Percentiles rank a stretch among this genome's conserved stretches.
phyloP scores from a whole-genome alignment of 768 basidiomycete species.

The Pisolithus tinctorius region DNA sequence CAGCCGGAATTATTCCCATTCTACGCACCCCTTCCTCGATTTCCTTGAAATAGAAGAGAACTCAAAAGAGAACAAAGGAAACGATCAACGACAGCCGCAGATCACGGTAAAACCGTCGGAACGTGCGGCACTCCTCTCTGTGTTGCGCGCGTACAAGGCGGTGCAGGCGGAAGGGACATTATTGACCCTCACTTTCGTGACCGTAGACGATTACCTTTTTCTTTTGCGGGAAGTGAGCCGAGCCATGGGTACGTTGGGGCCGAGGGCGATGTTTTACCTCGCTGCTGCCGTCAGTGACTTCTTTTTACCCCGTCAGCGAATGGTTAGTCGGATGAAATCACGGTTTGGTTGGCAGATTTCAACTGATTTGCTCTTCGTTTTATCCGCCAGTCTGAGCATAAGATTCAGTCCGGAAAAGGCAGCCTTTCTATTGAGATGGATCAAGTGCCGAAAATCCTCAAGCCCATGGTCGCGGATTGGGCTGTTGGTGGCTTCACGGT shows the following conservation, averaged over 20 bases:
- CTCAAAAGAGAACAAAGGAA: background rate
- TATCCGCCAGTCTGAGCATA: constrained; percentile 77
- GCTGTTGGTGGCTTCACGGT: constrained; percentile 85
- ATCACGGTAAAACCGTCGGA: constrained; percentile 67
- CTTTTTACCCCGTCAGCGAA: constrained; percentile 84
- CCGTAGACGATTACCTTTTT: constrained; percentile 95
- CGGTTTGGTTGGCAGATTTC: background rate
- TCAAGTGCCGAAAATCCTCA: constrained; percentile 94
- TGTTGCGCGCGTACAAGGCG: constrained; percentile 73
- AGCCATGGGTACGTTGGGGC: constrained; percentile 62
- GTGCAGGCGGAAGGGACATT: constrained; percentile 71
- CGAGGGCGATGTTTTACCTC: constrained; percentile 87
- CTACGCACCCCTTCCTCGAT: constrained; percentile 96
- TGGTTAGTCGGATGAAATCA: constrained; percentile 49
- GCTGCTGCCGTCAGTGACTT: constrained; percentile 99
- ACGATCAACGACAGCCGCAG: constrained; percentile 26
- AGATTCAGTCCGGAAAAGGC: constrained; percentile 96
- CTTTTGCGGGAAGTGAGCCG: constrained; percentile 76
- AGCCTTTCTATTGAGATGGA: constrained; percentile 96
- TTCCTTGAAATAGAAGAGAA: constrained; percentile 64
- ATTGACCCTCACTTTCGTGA: constrained; percentile 85
- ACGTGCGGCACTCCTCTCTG: constrained; percentile 56
- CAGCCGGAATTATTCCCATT: constrained; percentile 96
- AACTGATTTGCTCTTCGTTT: background rate
- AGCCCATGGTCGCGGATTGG: constrained; percentile 94